These are phyloP conservation scores for Domatiomyces globalis DNA, from an alignment of 2,329 filamentous ascomycete species.

Conservation along the genomic window DNA sequence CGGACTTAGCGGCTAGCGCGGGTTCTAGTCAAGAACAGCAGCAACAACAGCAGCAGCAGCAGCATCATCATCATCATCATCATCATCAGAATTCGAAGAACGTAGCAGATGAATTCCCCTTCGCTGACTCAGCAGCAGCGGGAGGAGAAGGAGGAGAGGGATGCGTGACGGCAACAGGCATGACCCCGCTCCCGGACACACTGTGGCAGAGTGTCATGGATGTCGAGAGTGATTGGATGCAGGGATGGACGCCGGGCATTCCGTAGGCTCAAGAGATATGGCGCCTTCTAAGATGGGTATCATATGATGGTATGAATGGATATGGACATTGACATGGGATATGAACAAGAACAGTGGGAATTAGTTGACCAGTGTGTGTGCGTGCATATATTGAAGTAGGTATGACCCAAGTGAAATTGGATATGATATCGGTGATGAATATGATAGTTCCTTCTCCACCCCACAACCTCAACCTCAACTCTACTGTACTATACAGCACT, in stretches of 20 bases:
- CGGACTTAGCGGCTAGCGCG: background rate
- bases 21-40: background rate
- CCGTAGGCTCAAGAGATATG: background rate
- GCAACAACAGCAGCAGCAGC: background rate
- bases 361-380: too few species aligned
- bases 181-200: slow-evolving; percentile 12
- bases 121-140: background rate
- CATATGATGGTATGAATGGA: background rate
- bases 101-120: slow-evolving; percentile 2
- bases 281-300: background rate
- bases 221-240: slow-evolving; percentile 16
- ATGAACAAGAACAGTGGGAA: too few species aligned
- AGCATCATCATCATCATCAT: slow-evolving; percentile 1
- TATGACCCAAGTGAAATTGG: too few species aligned
- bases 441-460: too few species aligned
- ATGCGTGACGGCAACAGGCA: slow-evolving; percentile 3
- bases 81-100: background rate
- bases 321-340: too few species aligned
- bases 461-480: too few species aligned
- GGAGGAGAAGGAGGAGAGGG: background rate
- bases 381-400: too few species aligned
- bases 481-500: too few species aligned
- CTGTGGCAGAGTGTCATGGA: slow-evolving; percentile 12
- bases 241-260: slow-evolving; percentile 1
- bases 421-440: too few species aligned